Base-by-base conservation (phyloP, 768 basidiomycete genomes). In the Phaeotremella fagi region DNA sequence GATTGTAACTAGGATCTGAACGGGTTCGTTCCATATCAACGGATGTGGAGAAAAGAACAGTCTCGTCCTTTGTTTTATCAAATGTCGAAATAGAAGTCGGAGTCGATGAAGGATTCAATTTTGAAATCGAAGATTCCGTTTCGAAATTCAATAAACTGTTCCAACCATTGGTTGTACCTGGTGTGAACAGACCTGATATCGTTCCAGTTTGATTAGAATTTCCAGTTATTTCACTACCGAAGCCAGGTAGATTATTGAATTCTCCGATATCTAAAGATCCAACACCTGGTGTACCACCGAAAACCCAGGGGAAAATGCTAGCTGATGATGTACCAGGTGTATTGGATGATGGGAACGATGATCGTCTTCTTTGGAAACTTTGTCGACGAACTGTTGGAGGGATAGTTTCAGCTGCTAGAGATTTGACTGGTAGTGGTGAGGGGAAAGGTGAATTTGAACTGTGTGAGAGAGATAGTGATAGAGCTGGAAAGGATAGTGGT, bases 91-190 rank as follows among this genome's bases (percentile, higher is more conserved):
- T 24, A 1, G 37, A 20, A 5, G 54, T 36, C 37, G 29, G 23
- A 7, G 38, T 7, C 7, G 12, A 14, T 12, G 7, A 12, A 7
- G 9, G 6, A 20, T 9, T 41, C 7, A 41, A 20, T 18, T 41
- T 41, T 6, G 11, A 14, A 11, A 18, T 6, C 9, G 22, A 6
- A 7, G 11, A 41, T 15, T 58, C 58, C 4, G 25, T 44, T 14
- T 58, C 59, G 45, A 67, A 61, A 22, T 48, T 56, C 22, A 67
- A 48, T n/a, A 63, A 47, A 24, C 55, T 57, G 3, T 67, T 59
- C 65, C 65, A 67, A 20, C 41, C 59, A 3, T 45, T 45, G n/a
- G n/a, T n/a, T n/a, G n/a, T n/a, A 2, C 55, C 62, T 25, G 61
- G 56, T 18, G 55, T 49, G 45, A 55, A 50, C 26, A 16, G 42